Percentiles rank a stretch among this genome's conserved stretches.
These are phyloP conservation scores for Cicer judaicum DNA, from an alignment of 306 rosid species.

Conservation along the genomic window DNA sequence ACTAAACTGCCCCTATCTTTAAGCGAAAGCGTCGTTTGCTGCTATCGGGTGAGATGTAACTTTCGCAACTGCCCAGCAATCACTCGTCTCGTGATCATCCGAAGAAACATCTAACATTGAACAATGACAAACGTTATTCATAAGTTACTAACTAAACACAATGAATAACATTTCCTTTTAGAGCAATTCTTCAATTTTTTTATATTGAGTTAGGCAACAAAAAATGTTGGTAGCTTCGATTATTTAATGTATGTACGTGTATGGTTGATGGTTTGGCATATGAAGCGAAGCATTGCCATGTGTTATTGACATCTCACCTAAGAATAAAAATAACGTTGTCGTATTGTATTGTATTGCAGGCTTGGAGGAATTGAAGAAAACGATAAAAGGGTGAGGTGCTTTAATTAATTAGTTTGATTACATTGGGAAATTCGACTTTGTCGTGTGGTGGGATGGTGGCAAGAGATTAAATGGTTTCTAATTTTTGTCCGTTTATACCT, in stretches of 20 bases:
- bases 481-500: background rate
- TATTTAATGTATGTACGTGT: constrained; percentile 17
- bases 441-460: background rate
- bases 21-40: background rate
- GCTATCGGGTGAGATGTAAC: constrained; percentile 27
- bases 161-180: background rate
- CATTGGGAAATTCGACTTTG: background rate
- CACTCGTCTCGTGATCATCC: background rate
- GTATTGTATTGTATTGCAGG: background rate
- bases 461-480: background rate
- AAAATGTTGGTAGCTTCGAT: constrained; percentile 20
- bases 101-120: background rate
- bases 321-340: constrained; percentile 1
- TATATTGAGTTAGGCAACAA: constrained; percentile 33
- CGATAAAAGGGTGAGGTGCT: background rate
- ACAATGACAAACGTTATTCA: constrained; percentile 24
- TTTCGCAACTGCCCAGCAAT: constrained; percentile 36
- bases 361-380: background rate
- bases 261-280: constrained; percentile 28
- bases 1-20: constrained; percentile 16
- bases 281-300: constrained; percentile 42
- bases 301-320: constrained; percentile 46
- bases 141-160: constrained; percentile 36
- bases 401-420: background rate
- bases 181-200: background rate